A percentile compares a stretch with the other conserved stretches of the same genome.
Conservation (phyloP, 805 yeast species). For the Blastobotrys americana region DNA sequence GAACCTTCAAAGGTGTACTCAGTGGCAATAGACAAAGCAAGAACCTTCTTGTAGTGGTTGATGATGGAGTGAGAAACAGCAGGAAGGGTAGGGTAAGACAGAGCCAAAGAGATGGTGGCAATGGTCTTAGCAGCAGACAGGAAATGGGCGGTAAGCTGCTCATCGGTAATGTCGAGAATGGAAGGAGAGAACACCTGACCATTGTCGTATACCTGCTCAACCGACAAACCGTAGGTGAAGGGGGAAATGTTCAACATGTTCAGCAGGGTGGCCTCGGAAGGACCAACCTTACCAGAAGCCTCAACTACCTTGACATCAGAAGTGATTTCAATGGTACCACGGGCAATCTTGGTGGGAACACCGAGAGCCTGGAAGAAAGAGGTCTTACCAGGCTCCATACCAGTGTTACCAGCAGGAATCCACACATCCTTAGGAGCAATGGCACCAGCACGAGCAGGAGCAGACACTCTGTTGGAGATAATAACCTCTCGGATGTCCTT, state of each 20-base stretch:
- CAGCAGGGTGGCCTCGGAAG: conserved; percentile 96
- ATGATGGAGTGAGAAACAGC: conserved; percentile 98
- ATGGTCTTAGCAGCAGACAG: conserved; percentile 86
- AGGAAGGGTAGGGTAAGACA: conserved; percentile 99
- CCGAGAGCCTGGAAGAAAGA: conserved; percentile 99
- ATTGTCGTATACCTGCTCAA: conserved; percentile 95
- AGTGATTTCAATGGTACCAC: conserved; percentile 99
- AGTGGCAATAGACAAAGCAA: conserved; percentile 96
- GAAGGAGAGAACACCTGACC: conserved; percentile 97
- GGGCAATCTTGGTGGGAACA: conserved; percentile 99
- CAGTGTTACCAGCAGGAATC: conserved; percentile 99
- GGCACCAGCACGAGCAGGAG: conserved; percentile 99
- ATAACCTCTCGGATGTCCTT: conserved; percentile 85
- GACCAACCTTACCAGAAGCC: conserved; percentile 87
- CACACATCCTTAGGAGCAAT: conserved; percentile 95
- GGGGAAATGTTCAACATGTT: conserved; percentile 99
- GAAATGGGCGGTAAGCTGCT: conserved; percentile 88
- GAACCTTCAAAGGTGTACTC: conserved; percentile 99
- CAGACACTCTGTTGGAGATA: conserved; percentile 93
- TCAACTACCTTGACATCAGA: conserved; percentile 92
- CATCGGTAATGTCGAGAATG: conserved; percentile 97
- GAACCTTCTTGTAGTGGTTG: conserved; percentile 98
- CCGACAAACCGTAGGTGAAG: conserved; percentile 96
- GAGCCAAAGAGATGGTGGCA: conserved; percentile 94
- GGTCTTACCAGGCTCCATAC: conserved; percentile 99